These are phyloP conservation scores for Somion occarium DNA, from an alignment of 1,284 basidiomycete genomes.

Conservation along the genomic window DNA sequence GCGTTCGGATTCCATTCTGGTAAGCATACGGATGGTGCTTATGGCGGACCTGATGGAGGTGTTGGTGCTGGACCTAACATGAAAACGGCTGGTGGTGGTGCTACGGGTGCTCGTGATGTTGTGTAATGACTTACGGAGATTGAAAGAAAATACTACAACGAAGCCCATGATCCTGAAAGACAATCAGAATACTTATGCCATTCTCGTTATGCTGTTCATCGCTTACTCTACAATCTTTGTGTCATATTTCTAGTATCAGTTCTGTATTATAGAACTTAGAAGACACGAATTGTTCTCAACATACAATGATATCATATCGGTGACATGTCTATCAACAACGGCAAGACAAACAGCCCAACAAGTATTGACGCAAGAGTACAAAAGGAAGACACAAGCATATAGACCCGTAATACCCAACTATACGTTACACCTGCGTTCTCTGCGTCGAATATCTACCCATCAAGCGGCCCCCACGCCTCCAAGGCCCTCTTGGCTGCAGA, in stretches of 20 bases:
- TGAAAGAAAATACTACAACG: too few species aligned
- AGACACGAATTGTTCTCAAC: too few species aligned
- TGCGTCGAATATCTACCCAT: neutral
- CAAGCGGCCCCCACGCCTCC: conserved; percentile 22
- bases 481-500: conserved; percentile 24
- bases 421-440: neutral
- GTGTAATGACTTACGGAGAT: too few species aligned
- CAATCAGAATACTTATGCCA: too few species aligned
- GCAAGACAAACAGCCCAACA: neutral
- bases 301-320: too few species aligned
- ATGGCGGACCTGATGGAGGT: conserved; percentile 4
- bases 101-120: neutral
- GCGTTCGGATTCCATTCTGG: conserved; percentile 24
- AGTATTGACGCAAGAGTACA: neutral
- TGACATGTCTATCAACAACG: neutral
- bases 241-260: neutral
- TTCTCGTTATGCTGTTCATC: neutral
- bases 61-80: conserved; percentile 5
- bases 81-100: neutral
- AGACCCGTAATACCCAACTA: neutral
- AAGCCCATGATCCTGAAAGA: too few species aligned
- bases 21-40: conserved; percentile 20
- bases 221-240: neutral
- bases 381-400: neutral
- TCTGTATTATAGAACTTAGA: neutral